A percentile compares a stretch with the other conserved stretches of the same genome.
Conservation (phyloP, 345 rosid species). For the Barbarea vulgaris region DNA sequence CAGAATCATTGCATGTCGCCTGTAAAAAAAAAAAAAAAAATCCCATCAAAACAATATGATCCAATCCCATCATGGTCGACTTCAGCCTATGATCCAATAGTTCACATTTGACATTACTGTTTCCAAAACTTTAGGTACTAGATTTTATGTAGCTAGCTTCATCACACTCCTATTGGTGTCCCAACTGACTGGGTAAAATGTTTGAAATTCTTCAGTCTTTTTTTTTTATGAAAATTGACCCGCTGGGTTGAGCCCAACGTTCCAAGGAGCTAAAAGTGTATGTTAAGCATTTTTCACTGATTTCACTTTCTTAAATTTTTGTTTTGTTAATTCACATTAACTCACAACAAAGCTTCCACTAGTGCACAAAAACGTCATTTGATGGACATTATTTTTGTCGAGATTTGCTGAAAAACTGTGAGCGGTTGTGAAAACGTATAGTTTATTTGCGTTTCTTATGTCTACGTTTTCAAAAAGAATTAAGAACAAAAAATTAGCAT, state of each 20-base stretch:
- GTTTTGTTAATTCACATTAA: too few species aligned
- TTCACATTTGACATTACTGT: slow-evolving; percentile 23
- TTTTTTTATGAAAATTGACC: neutral
- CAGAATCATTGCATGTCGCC: slow-evolving; percentile 20
- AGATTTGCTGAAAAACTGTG: too few species aligned
- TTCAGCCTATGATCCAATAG: slow-evolving; percentile 13
- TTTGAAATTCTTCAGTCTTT: neutral
- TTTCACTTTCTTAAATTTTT: too few species aligned
- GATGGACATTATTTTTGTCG: too few species aligned
- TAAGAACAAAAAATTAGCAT: too few species aligned
- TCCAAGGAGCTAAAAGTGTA: neutral
- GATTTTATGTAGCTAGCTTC: neutral
- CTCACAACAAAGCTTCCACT: too few species aligned
- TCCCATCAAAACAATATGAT: slow-evolving; percentile 6
- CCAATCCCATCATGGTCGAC: slow-evolving; percentile 23
- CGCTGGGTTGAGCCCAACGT: neutral
- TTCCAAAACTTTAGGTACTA: neutral
- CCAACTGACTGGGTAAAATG: neutral
- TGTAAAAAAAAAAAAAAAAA: slow-evolving; percentile 6
- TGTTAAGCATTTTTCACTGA: too few species aligned
- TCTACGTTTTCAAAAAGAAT: too few species aligned
- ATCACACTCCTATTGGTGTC: neutral
- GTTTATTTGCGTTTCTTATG: too few species aligned
- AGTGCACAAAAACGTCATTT: too few species aligned
- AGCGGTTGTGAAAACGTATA: too few species aligned